Evolutionary conservation across 1,139 yeast genomes (phyloP), one percentile per base, ranked within the genome.

Genomic region (Diutina siamensis): DNA sequence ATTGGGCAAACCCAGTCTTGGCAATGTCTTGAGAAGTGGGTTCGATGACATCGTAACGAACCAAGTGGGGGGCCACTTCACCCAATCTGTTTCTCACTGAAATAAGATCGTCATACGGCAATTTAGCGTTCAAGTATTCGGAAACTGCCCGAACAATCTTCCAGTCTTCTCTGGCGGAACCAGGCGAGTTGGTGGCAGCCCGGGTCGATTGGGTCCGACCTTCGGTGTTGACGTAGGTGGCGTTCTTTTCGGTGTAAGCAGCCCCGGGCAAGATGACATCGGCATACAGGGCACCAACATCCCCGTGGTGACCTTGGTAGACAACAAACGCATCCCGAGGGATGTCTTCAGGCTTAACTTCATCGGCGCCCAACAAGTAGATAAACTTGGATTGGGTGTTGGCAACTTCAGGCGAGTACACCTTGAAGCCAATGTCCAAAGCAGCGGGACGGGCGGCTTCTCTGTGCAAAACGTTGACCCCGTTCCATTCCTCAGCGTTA

Each of bases 271-370:
- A 74, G 50, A 86, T 76, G 41, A 86, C 94, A 61, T 86, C 95
- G 44, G 95, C 95, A 56, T 78, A 76, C 18, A 92, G 82, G 31
- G 95, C 95, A 55, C 95, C 95, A 35, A 76, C 63, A 55, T 86
- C 95, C 68, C 95, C 95, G 64, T 86, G 95, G 64, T 86, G 95
- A 48, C 95, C 95, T 67, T 86, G 89, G 67, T 86, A 86, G 47
- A 86, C 81, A 35, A 86, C 95, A 61, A 86, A 86, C 10, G 95
- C 88, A 60, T 86, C 94, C 62, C 73, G 71, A 55, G 95, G 94
- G 56, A 85, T 78, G 50, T 83, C 85, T 48, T 72, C 67, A 52
- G 80, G 76, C 52, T 73, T 66, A 52, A 85, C 63, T 66, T 86
- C 95, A 63, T 86, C 95, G 40, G 95, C 94, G 45, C 92, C 94